Conservation (phyloP, 768 basidiomycete species). For the Pleurotus citrinopileatus region DNA sequence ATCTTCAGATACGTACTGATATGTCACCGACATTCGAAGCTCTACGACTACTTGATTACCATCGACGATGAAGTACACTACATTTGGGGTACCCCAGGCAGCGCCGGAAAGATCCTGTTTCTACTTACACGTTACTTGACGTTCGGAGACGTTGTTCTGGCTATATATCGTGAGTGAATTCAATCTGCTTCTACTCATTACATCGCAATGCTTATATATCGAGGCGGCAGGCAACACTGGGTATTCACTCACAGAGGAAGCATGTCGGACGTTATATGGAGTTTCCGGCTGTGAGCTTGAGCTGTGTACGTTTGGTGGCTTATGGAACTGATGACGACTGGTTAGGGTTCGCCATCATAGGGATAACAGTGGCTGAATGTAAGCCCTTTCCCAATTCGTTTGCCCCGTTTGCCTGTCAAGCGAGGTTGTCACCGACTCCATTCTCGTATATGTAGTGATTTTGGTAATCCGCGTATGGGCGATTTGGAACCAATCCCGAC, state of each 20-base stretch:
- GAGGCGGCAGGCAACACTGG: not conserved
- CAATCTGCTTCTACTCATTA: not conserved
- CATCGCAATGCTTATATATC: not conserved
- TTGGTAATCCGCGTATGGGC: conserved; percentile 7
- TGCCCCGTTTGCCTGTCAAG: no score
- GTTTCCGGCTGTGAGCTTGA: not conserved
- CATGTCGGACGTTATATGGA: not conserved
- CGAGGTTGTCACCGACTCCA: not conserved
- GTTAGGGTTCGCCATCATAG: not conserved
- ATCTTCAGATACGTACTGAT: not conserved
- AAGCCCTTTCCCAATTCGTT: not conserved
- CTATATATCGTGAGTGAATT: not conserved
- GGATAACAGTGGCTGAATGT: conserved; percentile 2
- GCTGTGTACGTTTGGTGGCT: not conserved
- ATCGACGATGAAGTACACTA: not conserved
- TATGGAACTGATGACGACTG: no score
- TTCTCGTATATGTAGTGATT: no score
- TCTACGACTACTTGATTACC: conserved; percentile 5
- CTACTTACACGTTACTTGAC: conserved; percentile 4
- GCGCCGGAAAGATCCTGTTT: conserved; percentile 6
- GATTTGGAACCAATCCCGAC: not conserved
- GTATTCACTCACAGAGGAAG: not conserved
- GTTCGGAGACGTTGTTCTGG: not conserved
- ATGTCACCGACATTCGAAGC: not conserved
- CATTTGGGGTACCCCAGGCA: conserved; percentile 2